Evolutionary conservation across 2,329 filamentous ascomycete species (phyloP).

Genomic region (Sporothrix protearum): DNA sequence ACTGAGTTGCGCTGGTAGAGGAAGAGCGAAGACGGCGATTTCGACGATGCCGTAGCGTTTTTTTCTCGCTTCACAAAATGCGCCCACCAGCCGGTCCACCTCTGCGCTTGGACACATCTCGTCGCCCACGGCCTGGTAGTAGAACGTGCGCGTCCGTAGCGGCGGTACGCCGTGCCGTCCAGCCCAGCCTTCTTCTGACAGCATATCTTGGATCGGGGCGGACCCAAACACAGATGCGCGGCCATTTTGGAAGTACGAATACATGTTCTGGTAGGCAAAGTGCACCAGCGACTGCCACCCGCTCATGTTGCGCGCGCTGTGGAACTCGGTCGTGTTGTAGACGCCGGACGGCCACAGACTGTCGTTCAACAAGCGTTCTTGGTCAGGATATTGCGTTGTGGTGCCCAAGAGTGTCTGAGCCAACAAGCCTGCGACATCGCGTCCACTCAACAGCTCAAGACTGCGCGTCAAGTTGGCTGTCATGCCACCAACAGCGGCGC

Average conservation of each 20-base stretch:
- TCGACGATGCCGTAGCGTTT: neutral
- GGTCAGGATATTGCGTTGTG: slow-evolving; percentile 35
- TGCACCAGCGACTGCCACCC: slow-evolving; percentile 31
- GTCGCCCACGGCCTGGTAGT: slow-evolving; percentile 45
- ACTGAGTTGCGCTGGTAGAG: slow-evolving; percentile 40
- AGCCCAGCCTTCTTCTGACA: slow-evolving; percentile 32
- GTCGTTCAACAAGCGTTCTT: slow-evolving; percentile 30
- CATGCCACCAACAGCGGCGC: slow-evolving; percentile 44
- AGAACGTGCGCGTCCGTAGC: slow-evolving; percentile 40
- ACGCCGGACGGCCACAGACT: slow-evolving; percentile 32
- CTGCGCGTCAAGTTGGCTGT: slow-evolving; percentile 40
- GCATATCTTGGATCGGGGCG: neutral
- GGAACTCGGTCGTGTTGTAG: slow-evolving; percentile 37
- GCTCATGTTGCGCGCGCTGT: slow-evolving; percentile 32
- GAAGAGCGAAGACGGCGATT: slow-evolving; percentile 35
- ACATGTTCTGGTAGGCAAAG: slow-evolving; percentile 38
- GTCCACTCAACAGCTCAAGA: slow-evolving; percentile 35
- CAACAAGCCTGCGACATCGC: slow-evolving; percentile 36
- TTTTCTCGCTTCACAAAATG: slow-evolving; percentile 40
- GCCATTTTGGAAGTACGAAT: slow-evolving; percentile 41
- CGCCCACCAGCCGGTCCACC: slow-evolving; percentile 39
- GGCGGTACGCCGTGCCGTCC: slow-evolving; percentile 39
- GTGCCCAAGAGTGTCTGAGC: slow-evolving; percentile 36
- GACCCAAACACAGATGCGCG: slow-evolving; percentile 26
- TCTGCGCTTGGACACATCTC: slow-evolving; percentile 40